Evolutionary conservation across 352 stramenopile species (phyloP), one percentile per base, ranked within the genome.

Genomic region (Phytophthora quininea): DNA sequence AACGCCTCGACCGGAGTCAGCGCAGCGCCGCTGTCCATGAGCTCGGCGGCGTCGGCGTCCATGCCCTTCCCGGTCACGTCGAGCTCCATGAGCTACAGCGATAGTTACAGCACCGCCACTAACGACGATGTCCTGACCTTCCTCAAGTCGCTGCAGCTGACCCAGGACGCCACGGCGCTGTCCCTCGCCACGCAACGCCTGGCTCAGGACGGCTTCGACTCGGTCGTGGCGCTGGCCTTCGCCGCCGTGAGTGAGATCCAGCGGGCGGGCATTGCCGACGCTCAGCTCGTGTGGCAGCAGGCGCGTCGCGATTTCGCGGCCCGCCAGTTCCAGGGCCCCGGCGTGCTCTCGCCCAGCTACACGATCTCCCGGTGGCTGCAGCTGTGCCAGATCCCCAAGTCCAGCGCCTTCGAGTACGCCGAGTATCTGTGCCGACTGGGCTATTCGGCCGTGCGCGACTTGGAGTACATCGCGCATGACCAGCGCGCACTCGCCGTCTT

Each of bases 361-460:
- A 85, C 80, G 38, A 77, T 92, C 62, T 88, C 82, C 37, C 72
- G 77, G 33, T 92, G 84, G 84, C 68, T 92, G 38, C 67, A 79
- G 61, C 68, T 76, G 8, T 90, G 84, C 63, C 59, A 71, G 38
- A 82, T 92, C 54, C 77, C 84, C 5, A 74, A 74, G 33, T 54
- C 66, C 24, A 69, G 58, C 42, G 74, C 74, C 40, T 82, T 77
- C 54, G 58, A 85, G 63, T 92, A 92, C 67, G 75, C 79, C 15
- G 82, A 88, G 54, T 71, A 74, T 24, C 65, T 92, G 4, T 77
- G 77, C 38, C 83, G 71, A 53, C 72, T 85, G n/a, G 82, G 82
- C 15, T 91, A 91, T 65, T 74, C 84, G 38, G 64, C 59, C 31
- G 74, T 89, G 37, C 71, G 70, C n/a, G 79, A 90, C 27, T 72